A percentile compares a stretch with the other conserved stretches of the same genome.
Evolutionary conservation across 2,329 filamentous ascomycete genomes (phyloP).

Genomic region (Blastomyces parvus): DNA sequence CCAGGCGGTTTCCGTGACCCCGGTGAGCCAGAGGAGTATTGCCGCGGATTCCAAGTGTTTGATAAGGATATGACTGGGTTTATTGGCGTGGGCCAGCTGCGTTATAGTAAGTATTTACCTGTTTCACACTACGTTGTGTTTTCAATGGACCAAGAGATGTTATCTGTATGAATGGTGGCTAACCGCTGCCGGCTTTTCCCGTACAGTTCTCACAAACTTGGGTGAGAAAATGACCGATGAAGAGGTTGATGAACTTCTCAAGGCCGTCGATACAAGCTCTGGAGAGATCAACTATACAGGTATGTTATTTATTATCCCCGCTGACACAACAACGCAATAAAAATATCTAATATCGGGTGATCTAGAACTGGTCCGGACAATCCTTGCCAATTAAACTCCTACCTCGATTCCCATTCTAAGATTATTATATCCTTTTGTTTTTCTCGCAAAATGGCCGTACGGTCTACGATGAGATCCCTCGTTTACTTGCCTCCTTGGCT

Average conservation of each 20-base stretch:
- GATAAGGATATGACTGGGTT: constrained; percentile 98
- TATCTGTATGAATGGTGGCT: not conserved
- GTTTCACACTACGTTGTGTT: not conserved
- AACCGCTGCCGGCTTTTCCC: not conserved
- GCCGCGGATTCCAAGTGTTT: constrained; percentile 96
- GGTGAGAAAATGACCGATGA: constrained; percentile 99
- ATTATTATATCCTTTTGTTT: constrained; percentile 14
- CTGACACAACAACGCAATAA: not conserved
- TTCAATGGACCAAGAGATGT: not conserved
- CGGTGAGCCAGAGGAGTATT: constrained; percentile 96
- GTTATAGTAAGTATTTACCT: constrained; percentile 54
- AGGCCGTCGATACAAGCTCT: constrained; percentile 91
- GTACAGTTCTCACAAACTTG: constrained; percentile 76
- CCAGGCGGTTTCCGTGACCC: constrained; percentile 97
- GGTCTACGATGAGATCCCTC: constrained; percentile 3
- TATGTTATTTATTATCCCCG: constrained; percentile 36
- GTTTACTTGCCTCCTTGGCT: not conserved
- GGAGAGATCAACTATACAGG: constrained; percentile 97
- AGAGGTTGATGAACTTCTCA: constrained; percentile 96
- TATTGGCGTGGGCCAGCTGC: constrained; percentile 93
- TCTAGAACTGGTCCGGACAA: constrained; percentile 71
- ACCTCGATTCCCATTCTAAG: constrained; percentile 19
- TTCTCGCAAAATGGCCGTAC: not conserved
- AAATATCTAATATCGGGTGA: constrained; percentile 14
- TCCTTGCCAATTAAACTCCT: constrained; percentile 63